These are phyloP conservation scores for Chrysochromulina parva DNA, from an alignment of 78 protist species.

Conservation along the genomic window DNA sequence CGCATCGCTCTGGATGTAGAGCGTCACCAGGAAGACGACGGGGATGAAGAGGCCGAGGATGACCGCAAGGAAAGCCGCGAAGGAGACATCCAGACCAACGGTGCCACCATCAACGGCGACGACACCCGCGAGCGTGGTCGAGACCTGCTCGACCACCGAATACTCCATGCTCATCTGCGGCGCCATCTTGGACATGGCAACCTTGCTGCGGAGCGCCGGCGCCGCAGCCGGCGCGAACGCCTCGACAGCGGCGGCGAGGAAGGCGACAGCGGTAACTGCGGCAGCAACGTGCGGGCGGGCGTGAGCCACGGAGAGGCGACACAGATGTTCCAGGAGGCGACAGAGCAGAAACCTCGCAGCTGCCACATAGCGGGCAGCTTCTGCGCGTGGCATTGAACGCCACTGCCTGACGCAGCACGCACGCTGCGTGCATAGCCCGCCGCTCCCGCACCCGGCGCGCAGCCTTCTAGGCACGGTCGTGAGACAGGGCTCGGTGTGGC, in stretches of 20 bases:
- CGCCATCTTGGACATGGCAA: slow-evolving; percentile 6
- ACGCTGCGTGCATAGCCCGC: no score
- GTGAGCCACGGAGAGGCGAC: no score
- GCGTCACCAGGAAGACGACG: slow-evolving; percentile 43
- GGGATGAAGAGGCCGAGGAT: slow-evolving; percentile 39
- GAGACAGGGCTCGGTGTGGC: no score
- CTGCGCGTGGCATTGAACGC: no score
- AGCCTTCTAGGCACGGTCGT: no score
- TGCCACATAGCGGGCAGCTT: no score
- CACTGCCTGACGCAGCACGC: no score
- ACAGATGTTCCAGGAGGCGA: no score
- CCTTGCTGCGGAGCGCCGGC: not conserved
- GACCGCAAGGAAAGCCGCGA: slow-evolving; percentile 41
- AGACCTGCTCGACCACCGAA: not conserved
- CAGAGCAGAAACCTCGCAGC: no score
- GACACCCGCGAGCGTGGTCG: slow-evolving; percentile 2
- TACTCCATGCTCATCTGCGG: slow-evolving; percentile 25
- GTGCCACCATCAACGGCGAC: slow-evolving; percentile 19
- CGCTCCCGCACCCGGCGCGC: no score
- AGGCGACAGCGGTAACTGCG: not conserved
- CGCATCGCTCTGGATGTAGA: slow-evolving; percentile 48
- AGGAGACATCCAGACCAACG: slow-evolving; percentile 25
- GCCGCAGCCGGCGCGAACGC: not conserved
- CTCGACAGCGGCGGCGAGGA: slow-evolving; percentile 1
- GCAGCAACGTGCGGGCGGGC: no score